These are phyloP conservation scores for Vanrija pseudolonga DNA, from an alignment of 1,284 basidiomycete genomes.

Conservation along the genomic window DNA sequence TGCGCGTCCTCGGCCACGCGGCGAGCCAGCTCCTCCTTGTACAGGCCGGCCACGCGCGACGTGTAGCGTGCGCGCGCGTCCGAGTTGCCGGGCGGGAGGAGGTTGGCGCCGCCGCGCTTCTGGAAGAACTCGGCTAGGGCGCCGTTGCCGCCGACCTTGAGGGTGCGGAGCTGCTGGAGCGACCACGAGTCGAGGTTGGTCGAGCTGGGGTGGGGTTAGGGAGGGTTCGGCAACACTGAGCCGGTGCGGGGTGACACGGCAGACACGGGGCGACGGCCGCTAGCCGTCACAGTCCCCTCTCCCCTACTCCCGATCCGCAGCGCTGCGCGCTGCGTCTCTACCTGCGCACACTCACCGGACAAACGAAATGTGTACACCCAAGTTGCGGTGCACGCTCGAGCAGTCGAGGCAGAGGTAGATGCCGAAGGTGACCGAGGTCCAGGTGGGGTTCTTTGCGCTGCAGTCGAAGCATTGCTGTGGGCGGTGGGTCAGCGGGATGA, in stretches of 20 bases:
- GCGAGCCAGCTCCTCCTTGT: slow-evolving; percentile 86
- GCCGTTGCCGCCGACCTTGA: slow-evolving; percentile 94
- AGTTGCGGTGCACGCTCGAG: slow-evolving; percentile 89
- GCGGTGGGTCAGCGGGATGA: too few relatives aligned
- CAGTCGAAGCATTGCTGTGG: slow-evolving; percentile 92
- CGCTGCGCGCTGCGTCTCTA: background rate
- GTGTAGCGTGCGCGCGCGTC: slow-evolving; percentile 90
- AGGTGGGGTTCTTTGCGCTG: slow-evolving; percentile 92
- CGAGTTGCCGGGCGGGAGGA: slow-evolving; percentile 61
- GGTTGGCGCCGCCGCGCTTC: slow-evolving; percentile 70
- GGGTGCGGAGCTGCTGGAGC: slow-evolving; percentile 80
- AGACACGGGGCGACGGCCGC: too few relatives aligned
- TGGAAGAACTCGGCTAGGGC: slow-evolving; percentile 87
- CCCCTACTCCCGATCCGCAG: background rate
- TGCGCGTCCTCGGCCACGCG: slow-evolving; percentile 75
- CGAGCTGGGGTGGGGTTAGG: slow-evolving; percentile 58
- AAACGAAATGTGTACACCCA: slow-evolving; percentile 98
- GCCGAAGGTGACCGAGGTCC: slow-evolving; percentile 94
- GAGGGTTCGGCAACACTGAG: background rate
- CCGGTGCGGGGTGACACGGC: background rate
- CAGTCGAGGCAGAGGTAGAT: slow-evolving; percentile 98
- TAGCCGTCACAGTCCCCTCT: too few relatives aligned
- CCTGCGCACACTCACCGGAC: slow-evolving; percentile 69
- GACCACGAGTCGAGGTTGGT: slow-evolving; percentile 97
- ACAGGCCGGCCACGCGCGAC: slow-evolving; percentile 73